Evolutionary conservation across 1,139 yeast species (phyloP).

Genomic region (Pichia sp.): DNA sequence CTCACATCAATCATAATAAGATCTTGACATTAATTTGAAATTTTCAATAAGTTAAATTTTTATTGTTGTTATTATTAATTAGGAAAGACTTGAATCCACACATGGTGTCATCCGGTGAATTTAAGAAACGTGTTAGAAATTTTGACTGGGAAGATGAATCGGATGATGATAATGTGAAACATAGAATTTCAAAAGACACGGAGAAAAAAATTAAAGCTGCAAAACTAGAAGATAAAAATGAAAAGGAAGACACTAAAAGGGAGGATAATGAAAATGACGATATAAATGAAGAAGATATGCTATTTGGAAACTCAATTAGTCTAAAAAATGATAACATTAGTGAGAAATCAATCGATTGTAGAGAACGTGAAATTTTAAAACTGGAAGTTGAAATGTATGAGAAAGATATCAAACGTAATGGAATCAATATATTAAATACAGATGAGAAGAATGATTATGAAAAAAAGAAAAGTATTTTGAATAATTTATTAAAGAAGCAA

Average conservation of each 20-base stretch:
- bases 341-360: too few species aligned
- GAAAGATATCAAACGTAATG: too few species aligned
- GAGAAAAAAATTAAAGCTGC: background rate
- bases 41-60: too few species aligned
- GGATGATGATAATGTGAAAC: background rate
- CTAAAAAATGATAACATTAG: conserved; percentile 18
- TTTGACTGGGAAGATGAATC: conserved; percentile 1
- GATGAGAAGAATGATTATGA: too few species aligned
- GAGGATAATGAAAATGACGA: too few species aligned
- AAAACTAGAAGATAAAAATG: background rate
- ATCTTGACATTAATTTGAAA: too few species aligned
- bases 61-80: too few species aligned
- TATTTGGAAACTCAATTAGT: conserved; percentile 7
- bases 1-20: too few species aligned
- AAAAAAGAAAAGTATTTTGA: conserved; percentile 43
- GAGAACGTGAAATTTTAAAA: too few species aligned
- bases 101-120: conserved; percentile 16
- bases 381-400: too few species aligned
- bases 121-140: conserved; percentile 20
- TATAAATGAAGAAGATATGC: conserved; percentile 6
- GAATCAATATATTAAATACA: too few species aligned
- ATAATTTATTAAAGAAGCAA: conserved; percentile 34
- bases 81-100: too few species aligned
- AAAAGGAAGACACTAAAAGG: background rate
- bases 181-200: background rate